Base-by-base conservation (phyloP, 768 basidiomycete genomes). In the Pisolithus microcarpus region DNA sequence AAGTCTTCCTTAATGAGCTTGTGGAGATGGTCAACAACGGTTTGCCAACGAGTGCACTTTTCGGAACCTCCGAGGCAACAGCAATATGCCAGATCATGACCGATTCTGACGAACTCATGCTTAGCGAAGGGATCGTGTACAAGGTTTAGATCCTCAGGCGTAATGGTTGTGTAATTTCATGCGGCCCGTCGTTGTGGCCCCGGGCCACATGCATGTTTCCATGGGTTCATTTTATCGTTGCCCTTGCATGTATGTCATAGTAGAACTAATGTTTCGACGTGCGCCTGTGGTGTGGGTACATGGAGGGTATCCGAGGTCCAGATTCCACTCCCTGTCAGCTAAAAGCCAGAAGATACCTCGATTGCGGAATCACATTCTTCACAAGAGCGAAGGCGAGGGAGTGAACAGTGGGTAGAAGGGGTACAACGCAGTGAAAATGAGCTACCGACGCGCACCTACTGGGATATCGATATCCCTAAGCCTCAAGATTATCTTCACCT, bases 71-170 rank as follows among this genome's bases (percentile, higher is more conserved):
- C 11, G 95, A 98, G 66, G 95, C 88, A 1, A 81, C 80, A 5
- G 72, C 75, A 49, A 81, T 84, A 21, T 84, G 85, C 52, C 74
- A 80, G 56, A 67, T 73, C 34, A 96, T 98, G 94, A 76, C 78
- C 24, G 83, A 85, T 59, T 58, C 60, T 15, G 68, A 70, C 49
- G 87, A 94, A 67, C 72, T 97, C 55, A 91, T 96, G 88, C 75
- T 91, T 59, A 86, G 85, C 56, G 90, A 88, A 30, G 87, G 85
- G 30, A 82, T 90, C 51, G 78, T 94, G 48, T 94, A 94, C 72
- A 91, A 84, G 67, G 80, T 91, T 51, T 91, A 72, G 69, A 50
- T 50, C 43, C 43, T 34, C 7, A 26, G 30, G 8, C 30, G 10
- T 30, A 7, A 24, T 36, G 26, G 30, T 10, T 44, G 23, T 13